Percentiles rank a stretch among this genome's conserved stretches.
Conservation (phyloP, 768 basidiomycete genomes). For the Daedalea quercina region DNA sequence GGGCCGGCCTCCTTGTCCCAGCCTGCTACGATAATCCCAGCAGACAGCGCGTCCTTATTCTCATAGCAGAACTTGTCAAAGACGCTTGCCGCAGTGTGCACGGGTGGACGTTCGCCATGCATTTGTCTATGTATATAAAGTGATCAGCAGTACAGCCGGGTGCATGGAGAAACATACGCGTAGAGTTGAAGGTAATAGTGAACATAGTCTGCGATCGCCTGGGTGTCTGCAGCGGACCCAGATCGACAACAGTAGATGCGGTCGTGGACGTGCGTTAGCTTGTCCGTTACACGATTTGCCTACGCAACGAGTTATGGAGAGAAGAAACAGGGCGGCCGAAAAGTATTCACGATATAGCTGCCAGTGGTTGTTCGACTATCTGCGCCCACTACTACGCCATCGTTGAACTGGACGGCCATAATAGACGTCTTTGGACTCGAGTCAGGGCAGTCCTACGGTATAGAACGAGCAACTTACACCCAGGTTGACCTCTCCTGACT, state of each 20-base stretch:
- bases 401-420: constrained; percentile 96
- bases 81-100: constrained; percentile 71
- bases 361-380: constrained; percentile 97
- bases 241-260: constrained; percentile 99
- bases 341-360: constrained; percentile 76
- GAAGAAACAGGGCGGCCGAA: background rate
- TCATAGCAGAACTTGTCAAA: constrained; percentile 89
- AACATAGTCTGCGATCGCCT: constrained; percentile 89
- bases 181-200: constrained; percentile 77
- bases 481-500: constrained; percentile 93
- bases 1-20: constrained; percentile 93
- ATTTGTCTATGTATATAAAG: constrained; percentile 32
- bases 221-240: constrained; percentile 96
- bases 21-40: constrained; percentile 96
- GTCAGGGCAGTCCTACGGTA: background rate
- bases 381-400: constrained; percentile 93
- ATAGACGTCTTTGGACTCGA: constrained; percentile 74
- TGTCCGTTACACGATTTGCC: constrained; percentile 99
- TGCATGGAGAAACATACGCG: constrained; percentile 38
- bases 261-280: constrained; percentile 93
- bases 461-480: constrained; percentile 57
- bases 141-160: background rate
- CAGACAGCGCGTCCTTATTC: constrained; percentile 84
- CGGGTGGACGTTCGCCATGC: constrained; percentile 60
- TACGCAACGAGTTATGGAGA: constrained; percentile 22